Conservation (phyloP, 2,329 filamentous ascomycete species). For the Cercospora sp. region DNA sequence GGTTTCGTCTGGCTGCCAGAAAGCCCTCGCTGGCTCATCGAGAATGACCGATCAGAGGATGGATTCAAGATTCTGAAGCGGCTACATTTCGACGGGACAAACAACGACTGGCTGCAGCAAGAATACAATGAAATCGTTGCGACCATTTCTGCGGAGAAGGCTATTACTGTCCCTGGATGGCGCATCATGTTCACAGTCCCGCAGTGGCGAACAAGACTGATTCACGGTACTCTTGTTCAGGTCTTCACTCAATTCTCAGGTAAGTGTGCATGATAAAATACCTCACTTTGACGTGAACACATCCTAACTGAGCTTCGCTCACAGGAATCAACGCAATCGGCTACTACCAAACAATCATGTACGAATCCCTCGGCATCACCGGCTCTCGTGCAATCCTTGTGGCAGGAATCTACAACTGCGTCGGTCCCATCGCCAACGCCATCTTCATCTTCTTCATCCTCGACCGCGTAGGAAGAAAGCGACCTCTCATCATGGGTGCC, state of each 20-base stretch:
- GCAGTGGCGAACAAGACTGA: constrained; percentile 61
- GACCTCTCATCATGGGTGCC: constrained; percentile 57
- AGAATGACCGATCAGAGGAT: constrained; percentile 31
- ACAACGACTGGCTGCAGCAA: constrained; percentile 59
- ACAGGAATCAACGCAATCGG: constrained; percentile 62
- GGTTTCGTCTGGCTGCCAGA: constrained; percentile 37
- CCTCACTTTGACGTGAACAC: background rate
- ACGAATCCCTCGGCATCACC: constrained; percentile 58
- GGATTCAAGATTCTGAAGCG: constrained; percentile 41
- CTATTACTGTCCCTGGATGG: constrained; percentile 57
- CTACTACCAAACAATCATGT: constrained; percentile 64
- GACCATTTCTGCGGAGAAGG: constrained; percentile 62
- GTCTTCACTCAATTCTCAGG: constrained; percentile 63
- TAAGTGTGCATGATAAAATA: background rate
- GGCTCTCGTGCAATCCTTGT: constrained; percentile 56
- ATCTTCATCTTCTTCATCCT: constrained; percentile 62
- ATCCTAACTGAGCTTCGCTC: background rate
- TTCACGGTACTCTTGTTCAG: constrained; percentile 64
- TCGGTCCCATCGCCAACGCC: constrained; percentile 59
- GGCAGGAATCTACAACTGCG: constrained; percentile 61
- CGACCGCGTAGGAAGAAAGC: constrained; percentile 55
- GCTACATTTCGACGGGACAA: constrained; percentile 56
- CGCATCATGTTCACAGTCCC: constrained; percentile 59
- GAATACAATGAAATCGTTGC: constrained; percentile 63
- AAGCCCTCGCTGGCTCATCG: constrained; percentile 27